A percentile compares a stretch with the other conserved stretches of the same genome.
These are phyloP conservation scores for Aleurites moluccanus DNA, from an alignment of 441 rosid genomes.

Conservation along the genomic window DNA sequence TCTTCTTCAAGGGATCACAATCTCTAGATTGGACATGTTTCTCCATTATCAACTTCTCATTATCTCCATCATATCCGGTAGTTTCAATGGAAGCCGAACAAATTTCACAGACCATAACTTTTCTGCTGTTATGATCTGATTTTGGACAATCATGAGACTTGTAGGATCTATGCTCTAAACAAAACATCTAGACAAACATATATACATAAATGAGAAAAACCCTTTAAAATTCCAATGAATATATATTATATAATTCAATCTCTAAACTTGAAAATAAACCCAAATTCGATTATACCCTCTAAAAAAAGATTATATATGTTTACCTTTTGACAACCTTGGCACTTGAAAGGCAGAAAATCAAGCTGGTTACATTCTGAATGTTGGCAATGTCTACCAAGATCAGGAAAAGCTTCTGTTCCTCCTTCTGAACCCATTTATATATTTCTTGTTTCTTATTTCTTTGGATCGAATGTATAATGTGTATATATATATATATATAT, in stretches of 20 bases:
- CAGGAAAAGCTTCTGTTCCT: conserved; percentile 92
- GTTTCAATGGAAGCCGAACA: conserved; percentile 67
- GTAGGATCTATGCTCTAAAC: conserved; percentile 64
- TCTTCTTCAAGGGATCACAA: conserved; percentile 65
- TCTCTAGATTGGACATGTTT: conserved; percentile 56
- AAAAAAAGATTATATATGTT: background rate
- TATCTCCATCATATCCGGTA: conserved; percentile 40
- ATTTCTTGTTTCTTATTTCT: background rate
- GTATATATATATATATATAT: too few relatives aligned
- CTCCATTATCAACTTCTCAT: conserved; percentile 46
- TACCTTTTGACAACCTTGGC: conserved; percentile 79
- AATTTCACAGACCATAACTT: conserved; percentile 63
- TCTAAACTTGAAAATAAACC: too few relatives aligned
- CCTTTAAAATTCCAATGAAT: too few relatives aligned
- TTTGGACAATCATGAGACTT: conserved; percentile 66
- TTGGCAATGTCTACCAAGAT: conserved; percentile 86
- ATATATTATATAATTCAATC: too few relatives aligned
- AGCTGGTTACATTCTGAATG: conserved; percentile 75
- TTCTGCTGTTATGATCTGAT: conserved; percentile 55
- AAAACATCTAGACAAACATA: conserved; percentile 46
- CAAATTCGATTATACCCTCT: too few relatives aligned
- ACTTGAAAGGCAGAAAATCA: conserved; percentile 86
- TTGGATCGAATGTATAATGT: too few relatives aligned
- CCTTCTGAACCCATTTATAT: conserved; percentile 37
- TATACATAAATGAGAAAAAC: background rate